A percentile compares a stretch with the other conserved stretches of the same genome.
Evolutionary conservation across 768 basidiomycete genomes (phyloP).

Genomic region (Suillus sp.): DNA sequence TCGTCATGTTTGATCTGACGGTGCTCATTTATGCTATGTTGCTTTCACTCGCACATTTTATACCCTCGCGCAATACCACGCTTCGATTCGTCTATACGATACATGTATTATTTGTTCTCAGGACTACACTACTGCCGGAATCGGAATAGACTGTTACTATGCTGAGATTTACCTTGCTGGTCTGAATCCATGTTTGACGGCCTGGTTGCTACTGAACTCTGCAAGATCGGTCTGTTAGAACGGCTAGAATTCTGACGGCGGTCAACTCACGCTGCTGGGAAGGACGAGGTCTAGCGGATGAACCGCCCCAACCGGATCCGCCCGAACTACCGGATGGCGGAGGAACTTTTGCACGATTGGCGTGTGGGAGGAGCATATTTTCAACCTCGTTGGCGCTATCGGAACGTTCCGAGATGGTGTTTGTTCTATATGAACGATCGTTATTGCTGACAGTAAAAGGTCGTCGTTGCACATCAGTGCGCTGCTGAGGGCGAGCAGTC

Average conservation of each 20-base stretch:
- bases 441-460: slow-evolving; percentile 35
- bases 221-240: slow-evolving; percentile 4
- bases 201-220: slow-evolving; percentile 45
- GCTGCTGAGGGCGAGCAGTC: slow-evolving; percentile 27
- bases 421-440: slow-evolving; percentile 47
- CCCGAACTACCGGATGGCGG: slow-evolving; percentile 28
- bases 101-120: slow-evolving; percentile 28
- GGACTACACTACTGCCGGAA: slow-evolving; percentile 22
- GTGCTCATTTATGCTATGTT: slow-evolving; percentile 12
- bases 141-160: slow-evolving; percentile 4
- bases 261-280: slow-evolving; percentile 30
- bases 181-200: slow-evolving; percentile 48
- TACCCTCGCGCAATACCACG: slow-evolving; percentile 17
- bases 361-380: slow-evolving; percentile 48
- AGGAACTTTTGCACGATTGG: slow-evolving; percentile 22
- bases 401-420: slow-evolving; percentile 56
- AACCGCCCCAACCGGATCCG: slow-evolving; percentile 45
- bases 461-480: slow-evolving; percentile 43
- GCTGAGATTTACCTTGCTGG: slow-evolving; percentile 38
- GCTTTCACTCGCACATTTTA: slow-evolving; percentile 18
- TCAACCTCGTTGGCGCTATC: slow-evolving; percentile 78
- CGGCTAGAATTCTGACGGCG: neutral
- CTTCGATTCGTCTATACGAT: slow-evolving; percentile 17
- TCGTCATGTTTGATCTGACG: slow-evolving; percentile 5
- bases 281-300: slow-evolving; percentile 26